Evolutionary conservation across 352 stramenopile species (phyloP).

Genomic region (Pythium dissimile): DNA sequence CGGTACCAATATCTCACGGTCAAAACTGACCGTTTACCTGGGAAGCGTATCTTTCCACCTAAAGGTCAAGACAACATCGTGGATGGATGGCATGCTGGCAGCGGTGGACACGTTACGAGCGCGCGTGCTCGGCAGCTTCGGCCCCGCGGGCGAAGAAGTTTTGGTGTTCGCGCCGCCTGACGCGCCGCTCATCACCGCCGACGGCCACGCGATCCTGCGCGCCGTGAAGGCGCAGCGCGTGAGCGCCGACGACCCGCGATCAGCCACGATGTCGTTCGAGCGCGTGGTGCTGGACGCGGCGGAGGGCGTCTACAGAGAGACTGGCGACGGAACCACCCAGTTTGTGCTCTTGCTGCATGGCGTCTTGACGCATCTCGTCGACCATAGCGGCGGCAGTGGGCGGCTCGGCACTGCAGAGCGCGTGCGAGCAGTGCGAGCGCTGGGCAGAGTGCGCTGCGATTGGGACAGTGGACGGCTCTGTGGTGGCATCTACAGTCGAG

Average conservation of each 20-base stretch:
- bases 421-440: slow-evolving; percentile 31
- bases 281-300: slow-evolving; percentile 44
- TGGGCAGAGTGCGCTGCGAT: slow-evolving; percentile 28
- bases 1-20: neutral
- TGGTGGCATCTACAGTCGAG: neutral
- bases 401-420: neutral
- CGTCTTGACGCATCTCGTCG: slow-evolving; percentile 16
- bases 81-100: slow-evolving; percentile 14
- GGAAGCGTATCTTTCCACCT: slow-evolving; percentile 11
- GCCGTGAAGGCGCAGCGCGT: slow-evolving; percentile 29
- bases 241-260: neutral
- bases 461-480: neutral
- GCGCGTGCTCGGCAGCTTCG: slow-evolving; percentile 43
- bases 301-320: slow-evolving; percentile 43
- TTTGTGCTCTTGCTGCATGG: slow-evolving; percentile 59
- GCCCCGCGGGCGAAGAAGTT: slow-evolving; percentile 41
- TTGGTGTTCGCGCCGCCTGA: slow-evolving; percentile 62
- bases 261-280: slow-evolving; percentile 22
- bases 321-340: slow-evolving; percentile 50
- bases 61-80: neutral
- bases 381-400: neutral
- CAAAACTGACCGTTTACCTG: slow-evolving; percentile 12
- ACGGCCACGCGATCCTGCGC: slow-evolving; percentile 46
- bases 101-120: slow-evolving; percentile 21
- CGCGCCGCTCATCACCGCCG: slow-evolving; percentile 46